Percentiles rank a stretch among this genome's conserved stretches.
Conservation (phyloP, 495 filamentous ascomycete species). For the Poronia punctata region DNA sequence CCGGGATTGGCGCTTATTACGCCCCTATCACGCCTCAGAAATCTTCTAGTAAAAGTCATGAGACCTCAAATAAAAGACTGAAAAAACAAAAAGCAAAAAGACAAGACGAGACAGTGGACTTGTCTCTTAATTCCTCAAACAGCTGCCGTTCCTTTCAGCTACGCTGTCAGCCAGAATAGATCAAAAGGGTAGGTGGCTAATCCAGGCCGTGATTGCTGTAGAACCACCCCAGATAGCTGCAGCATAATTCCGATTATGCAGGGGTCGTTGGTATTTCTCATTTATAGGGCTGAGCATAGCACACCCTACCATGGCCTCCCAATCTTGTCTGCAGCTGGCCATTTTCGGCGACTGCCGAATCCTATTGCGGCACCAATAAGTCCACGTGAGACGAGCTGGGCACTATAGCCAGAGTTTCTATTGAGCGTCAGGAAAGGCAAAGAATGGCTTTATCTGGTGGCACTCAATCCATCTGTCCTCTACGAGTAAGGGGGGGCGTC, state of each 20-base stretch:
- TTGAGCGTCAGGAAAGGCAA: too few relatives aligned
- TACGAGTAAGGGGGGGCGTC: slow-evolving; percentile 4
- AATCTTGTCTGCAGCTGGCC: slow-evolving; percentile 10
- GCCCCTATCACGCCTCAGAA: too few relatives aligned
- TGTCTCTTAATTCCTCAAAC: too few relatives aligned
- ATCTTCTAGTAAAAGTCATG: too few relatives aligned
- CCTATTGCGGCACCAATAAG: slow-evolving; percentile 3
- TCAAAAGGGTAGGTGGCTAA: background rate
- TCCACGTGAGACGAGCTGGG: slow-evolving; percentile 6
- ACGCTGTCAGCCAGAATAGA: too few relatives aligned
- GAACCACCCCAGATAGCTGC: background rate
- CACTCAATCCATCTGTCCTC: too few relatives aligned
- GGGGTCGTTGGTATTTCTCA: slow-evolving; percentile 4
- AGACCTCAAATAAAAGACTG: too few relatives aligned
- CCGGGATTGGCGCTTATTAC: too few relatives aligned
- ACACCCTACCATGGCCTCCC: too few relatives aligned
- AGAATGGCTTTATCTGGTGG: slow-evolving; percentile 1
- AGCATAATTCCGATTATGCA: slow-evolving; percentile 2
- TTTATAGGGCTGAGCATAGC: slow-evolving; percentile 11
- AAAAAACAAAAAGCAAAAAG: too few relatives aligned
- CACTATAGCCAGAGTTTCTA: slow-evolving; percentile 9
- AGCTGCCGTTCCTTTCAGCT: too few relatives aligned
- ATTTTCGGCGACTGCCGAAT: slow-evolving; percentile 11
- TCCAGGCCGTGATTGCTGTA: background rate
- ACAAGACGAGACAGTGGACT: too few relatives aligned